Evolutionary conservation across 129 eudicot genomes (phyloP).

Genomic region (Kitagawia praeruptora): DNA sequence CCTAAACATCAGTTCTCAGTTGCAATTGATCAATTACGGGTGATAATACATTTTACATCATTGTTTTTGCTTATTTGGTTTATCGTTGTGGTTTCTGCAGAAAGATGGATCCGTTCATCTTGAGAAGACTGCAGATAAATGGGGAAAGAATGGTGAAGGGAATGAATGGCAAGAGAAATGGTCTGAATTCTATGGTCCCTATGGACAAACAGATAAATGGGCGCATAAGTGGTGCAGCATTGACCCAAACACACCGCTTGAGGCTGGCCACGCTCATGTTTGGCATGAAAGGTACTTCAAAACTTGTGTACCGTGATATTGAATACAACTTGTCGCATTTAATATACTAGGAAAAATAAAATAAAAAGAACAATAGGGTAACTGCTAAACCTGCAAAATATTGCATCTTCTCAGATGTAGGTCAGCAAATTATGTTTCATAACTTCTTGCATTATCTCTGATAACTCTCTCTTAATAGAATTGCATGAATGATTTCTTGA

Average conservation of each 20-base stretch:
- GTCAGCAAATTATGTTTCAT: not conserved
- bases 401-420: not conserved
- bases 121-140: slow-evolving; percentile 90
- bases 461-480: not conserved
- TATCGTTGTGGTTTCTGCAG: slow-evolving; percentile 32
- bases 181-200: slow-evolving; percentile 73
- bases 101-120: slow-evolving; percentile 57
- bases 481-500: slow-evolving; percentile 6
- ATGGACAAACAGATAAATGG: slow-evolving; percentile 87
- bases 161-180: slow-evolving; percentile 95
- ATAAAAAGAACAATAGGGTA: not conserved
- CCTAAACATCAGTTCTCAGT: not conserved
- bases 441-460: not conserved
- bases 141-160: slow-evolving; percentile 83
- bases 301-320: no score
- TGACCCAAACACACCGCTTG: slow-evolving; percentile 72
- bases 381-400: not conserved
- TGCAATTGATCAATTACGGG: not conserved
- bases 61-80: slow-evolving; percentile 7
- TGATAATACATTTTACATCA: not conserved
- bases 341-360: not conserved
- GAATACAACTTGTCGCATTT: not conserved
- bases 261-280: slow-evolving; percentile 89
- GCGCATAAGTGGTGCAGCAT: slow-evolving; percentile 97
- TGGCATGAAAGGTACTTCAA: slow-evolving; percentile 89